Percentiles rank a stretch among this genome's conserved stretches.
Evolutionary conservation across 345 rosid genomes (phyloP).

Genomic region (Capsella bursapastoris): DNA sequence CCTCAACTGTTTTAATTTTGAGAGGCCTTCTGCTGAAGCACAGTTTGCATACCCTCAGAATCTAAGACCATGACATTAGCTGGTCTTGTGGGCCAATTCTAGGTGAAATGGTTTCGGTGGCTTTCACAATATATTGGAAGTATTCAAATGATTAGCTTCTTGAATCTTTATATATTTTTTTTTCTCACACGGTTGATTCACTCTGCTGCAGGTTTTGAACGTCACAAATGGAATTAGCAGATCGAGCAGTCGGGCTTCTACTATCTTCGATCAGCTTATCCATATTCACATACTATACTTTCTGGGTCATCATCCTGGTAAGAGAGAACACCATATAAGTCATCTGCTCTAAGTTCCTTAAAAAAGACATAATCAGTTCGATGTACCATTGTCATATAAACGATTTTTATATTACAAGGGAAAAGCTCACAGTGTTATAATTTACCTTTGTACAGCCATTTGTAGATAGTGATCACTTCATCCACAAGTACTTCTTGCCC

Average conservation of each 20-base stretch:
- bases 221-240: constrained; percentile 76
- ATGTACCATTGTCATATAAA: constrained; percentile 3
- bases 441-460: constrained; percentile 66
- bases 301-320: constrained; percentile 96
- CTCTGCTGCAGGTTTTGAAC: constrained; percentile 26
- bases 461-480: constrained; percentile 82
- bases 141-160: constrained; percentile 18
- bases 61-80: constrained; percentile 25
- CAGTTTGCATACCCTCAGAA: constrained; percentile 24
- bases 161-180: neutral
- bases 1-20: neutral
- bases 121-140: neutral
- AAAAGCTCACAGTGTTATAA: constrained; percentile 3
- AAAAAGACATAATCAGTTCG: neutral
- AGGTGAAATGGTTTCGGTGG: constrained; percentile 27
- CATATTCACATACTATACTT: constrained; percentile 87
- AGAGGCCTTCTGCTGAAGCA: constrained; percentile 20
- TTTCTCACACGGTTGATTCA: neutral
- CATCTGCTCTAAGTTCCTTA: constrained; percentile 6
- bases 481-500: constrained; percentile 86
- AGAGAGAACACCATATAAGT: constrained; percentile 25
- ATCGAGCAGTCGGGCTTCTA: constrained; percentile 81
- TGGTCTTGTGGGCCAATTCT: constrained; percentile 1
- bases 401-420: neutral
- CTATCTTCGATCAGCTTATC: constrained; percentile 71